Evolutionary conservation across 2,329 filamentous ascomycete genomes (phyloP).

Genomic region (Coniosporium tulheliwenetii): DNA sequence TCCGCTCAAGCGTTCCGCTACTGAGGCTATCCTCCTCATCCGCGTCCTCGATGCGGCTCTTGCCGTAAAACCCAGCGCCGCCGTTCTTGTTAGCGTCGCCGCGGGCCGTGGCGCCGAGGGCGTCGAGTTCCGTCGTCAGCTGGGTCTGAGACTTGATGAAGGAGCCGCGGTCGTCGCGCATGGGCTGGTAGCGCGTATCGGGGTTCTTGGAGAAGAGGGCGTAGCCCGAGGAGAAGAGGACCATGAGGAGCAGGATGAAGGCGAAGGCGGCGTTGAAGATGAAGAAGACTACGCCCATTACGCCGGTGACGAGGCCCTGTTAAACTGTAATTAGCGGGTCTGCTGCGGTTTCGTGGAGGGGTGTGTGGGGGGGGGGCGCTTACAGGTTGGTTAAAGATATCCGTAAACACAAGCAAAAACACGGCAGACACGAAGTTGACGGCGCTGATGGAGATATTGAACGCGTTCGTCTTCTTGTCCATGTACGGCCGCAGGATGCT

Average conservation of each 20-base stretch:
- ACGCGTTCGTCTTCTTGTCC: constrained; percentile 95
- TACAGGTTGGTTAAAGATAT: constrained; percentile 69
- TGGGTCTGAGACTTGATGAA: constrained; percentile 95
- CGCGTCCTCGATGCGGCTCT: constrained; percentile 54
- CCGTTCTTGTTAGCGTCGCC: constrained; percentile 47
- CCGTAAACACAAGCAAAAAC: constrained; percentile 77
- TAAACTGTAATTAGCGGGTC: constrained; percentile 2
- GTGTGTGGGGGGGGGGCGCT: constrained; percentile 12
- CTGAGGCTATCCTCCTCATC: constrained; percentile 32
- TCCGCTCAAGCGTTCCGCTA: constrained; percentile 5
- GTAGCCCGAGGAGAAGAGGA: constrained; percentile 61
- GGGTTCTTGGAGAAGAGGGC: constrained; percentile 86
- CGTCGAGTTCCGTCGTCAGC: constrained; percentile 78
- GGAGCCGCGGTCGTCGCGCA: constrained; percentile 88
- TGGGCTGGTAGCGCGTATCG: constrained; percentile 86
- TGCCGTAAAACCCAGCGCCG: constrained; percentile 18
- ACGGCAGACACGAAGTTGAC: constrained; percentile 86
- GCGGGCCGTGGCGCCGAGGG: constrained; percentile 73
- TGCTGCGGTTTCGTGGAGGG: no score
- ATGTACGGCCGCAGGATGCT: constrained; percentile 85
- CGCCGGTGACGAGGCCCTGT: constrained; percentile 61
- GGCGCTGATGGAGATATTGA: constrained; percentile 83
- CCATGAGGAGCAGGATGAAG: constrained; percentile 65
- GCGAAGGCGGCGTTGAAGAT: constrained; percentile 74
- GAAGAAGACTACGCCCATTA: constrained; percentile 82